Conservation (phyloP, 306 rosid species). For the Hippophae rhamnoides region DNA sequence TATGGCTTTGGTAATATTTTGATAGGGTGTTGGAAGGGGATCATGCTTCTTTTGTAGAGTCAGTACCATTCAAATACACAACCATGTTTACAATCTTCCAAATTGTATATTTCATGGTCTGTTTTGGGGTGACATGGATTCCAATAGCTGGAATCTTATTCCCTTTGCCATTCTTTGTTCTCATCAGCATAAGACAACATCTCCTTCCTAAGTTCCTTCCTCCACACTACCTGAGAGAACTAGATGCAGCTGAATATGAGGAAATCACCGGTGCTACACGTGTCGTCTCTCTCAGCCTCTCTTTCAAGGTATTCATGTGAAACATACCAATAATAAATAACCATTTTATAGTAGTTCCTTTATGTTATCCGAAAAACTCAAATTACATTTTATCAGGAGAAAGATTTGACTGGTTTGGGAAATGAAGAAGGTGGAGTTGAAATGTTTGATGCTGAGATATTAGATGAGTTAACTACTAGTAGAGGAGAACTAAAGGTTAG, state of each 20-base stretch:
- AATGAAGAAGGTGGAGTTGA: slow-evolving; percentile 26
- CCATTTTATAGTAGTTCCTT: not conserved
- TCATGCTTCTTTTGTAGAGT: slow-evolving; percentile 76
- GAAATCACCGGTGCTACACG: slow-evolving; percentile 44
- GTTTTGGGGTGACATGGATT: slow-evolving; percentile 78
- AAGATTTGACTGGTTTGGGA: slow-evolving; percentile 22
- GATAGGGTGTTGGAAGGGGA: slow-evolving; percentile 61
- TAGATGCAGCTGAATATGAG: slow-evolving; percentile 79
- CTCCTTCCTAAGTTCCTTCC: slow-evolving; percentile 59
- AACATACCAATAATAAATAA: not conserved
- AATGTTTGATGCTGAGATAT: slow-evolving; percentile 54
- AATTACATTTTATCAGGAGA: slow-evolving; percentile 27
- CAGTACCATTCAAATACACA: slow-evolving; percentile 52
- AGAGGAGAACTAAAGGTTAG: slow-evolving; percentile 80
- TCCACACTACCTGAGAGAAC: slow-evolving; percentile 46
- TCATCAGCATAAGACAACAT: slow-evolving; percentile 55
- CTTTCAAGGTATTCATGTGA: slow-evolving; percentile 29
- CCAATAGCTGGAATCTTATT: slow-evolving; percentile 82
- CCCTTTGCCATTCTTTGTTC: slow-evolving; percentile 70
- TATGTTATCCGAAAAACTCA: not conserved
- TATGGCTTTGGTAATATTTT: not conserved
- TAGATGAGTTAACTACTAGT: slow-evolving; percentile 62
- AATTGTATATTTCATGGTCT: slow-evolving; percentile 50
- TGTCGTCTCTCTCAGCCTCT: slow-evolving; percentile 22
- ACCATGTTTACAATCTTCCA: slow-evolving; percentile 61